phyloP scores from a whole-genome alignment of 1,139 yeast species.

The Yarrowia galli region DNA sequence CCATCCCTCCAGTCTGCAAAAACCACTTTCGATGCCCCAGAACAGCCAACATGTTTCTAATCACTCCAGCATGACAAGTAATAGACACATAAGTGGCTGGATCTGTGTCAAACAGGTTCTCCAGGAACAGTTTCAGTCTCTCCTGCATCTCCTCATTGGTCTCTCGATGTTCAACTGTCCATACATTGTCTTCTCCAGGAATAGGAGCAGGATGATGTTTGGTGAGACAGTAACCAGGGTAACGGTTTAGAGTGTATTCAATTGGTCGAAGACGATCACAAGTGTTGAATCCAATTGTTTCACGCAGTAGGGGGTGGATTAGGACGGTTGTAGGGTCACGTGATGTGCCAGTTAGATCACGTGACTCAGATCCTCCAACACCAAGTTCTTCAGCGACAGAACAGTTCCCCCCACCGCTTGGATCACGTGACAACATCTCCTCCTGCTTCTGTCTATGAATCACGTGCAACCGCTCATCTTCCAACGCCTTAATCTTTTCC shows the following conservation, averaged over 20 bases:
- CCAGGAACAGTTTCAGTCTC: slow-evolving; percentile 60
- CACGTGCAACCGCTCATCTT: neutral
- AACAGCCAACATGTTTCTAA: slow-evolving; percentile 61
- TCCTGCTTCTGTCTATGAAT: neutral
- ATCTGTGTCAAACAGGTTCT: slow-evolving; percentile 54
- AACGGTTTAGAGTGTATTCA: slow-evolving; percentile 53
- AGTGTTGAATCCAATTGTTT: slow-evolving; percentile 69
- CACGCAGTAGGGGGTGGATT: slow-evolving; percentile 65
- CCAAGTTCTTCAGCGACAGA: no score
- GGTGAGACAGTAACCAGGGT: slow-evolving; percentile 54
- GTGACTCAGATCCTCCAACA: no score
- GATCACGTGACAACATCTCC: no score
- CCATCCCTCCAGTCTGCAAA: slow-evolving; percentile 70
- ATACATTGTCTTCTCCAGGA: slow-evolving; percentile 54
- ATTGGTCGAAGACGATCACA: slow-evolving; percentile 67
- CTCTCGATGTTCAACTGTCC: slow-evolving; percentile 56
- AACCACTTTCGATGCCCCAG: slow-evolving; percentile 62
- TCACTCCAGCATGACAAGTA: slow-evolving; percentile 71
- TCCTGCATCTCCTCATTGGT: slow-evolving; percentile 58
- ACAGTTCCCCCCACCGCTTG: no score
- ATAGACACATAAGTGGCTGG: slow-evolving; percentile 55
- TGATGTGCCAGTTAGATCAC: no score
- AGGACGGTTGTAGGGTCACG: slow-evolving; percentile 49
- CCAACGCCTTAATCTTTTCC: neutral
- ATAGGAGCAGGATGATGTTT: slow-evolving; percentile 3